These are phyloP conservation scores for Cyclocybe cylindracea DNA, from an alignment of 768 basidiomycete species.

Conservation along the genomic window DNA sequence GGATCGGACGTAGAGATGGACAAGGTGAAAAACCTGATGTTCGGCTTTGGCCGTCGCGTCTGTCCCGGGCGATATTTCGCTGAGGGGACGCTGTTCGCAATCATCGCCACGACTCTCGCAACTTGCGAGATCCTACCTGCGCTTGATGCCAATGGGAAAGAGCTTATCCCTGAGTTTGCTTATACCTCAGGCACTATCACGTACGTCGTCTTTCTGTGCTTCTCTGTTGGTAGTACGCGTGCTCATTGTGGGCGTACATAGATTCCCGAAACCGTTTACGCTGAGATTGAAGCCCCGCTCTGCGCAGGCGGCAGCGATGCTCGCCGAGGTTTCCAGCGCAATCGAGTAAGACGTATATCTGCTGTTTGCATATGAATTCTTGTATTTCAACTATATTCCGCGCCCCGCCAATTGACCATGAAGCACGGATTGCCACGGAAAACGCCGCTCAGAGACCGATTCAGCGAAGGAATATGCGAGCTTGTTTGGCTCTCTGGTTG, in stretches of 20 bases:
- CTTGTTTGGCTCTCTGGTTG: no score
- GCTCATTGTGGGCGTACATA: neutral
- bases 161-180: slow-evolving; percentile 17
- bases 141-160: slow-evolving; percentile 25
- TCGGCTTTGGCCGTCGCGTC: slow-evolving; percentile 38
- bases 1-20: slow-evolving; percentile 12
- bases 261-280: slow-evolving; percentile 7
- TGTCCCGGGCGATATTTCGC: slow-evolving; percentile 39
- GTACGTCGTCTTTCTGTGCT: slow-evolving; percentile 5
- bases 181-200: slow-evolving; percentile 16
- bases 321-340: neutral
- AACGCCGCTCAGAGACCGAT: no score
- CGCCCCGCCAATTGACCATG: no score
- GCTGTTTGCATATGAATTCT: no score
- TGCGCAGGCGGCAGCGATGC: slow-evolving; percentile 5
- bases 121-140: slow-evolving; percentile 30
- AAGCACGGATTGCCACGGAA: no score
- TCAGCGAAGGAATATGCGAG: no score
- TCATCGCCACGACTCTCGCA: slow-evolving; percentile 28
- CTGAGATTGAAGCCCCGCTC: slow-evolving; percentile 12
- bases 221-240: neutral
- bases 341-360: no score
- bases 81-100: slow-evolving; percentile 25
- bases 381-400: no score
- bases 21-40: slow-evolving; percentile 24